Conservation (phyloP, 164 flowering plant species). For the Akebia trifoliata region DNA sequence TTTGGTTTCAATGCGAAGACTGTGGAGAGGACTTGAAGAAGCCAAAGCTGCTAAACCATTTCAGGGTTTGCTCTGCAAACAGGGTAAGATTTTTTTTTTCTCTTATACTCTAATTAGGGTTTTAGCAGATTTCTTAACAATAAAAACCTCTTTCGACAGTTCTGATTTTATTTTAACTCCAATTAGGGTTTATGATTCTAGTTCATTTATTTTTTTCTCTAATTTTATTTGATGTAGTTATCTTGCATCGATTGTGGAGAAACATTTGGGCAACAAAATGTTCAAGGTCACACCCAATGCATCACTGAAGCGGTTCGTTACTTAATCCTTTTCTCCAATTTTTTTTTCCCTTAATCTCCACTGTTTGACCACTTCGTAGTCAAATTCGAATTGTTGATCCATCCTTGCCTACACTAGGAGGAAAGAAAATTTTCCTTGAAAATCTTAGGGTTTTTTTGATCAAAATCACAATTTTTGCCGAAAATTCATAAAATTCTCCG, state of each 20-base stretch:
- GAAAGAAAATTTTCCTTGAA: no score
- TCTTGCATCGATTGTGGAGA: conserved; percentile 98
- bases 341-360: neutral
- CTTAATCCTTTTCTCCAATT: neutral
- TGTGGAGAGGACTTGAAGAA: conserved; percentile 96
- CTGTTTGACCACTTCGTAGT: neutral
- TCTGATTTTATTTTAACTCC: neutral
- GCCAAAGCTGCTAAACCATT: conserved; percentile 76
- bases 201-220: neutral
- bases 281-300: conserved; percentile 82
- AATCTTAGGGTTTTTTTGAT: no score
- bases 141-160: neutral
- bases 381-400: neutral
- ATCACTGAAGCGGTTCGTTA: conserved; percentile 71
- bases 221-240: conserved; percentile 34
- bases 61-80: conserved; percentile 71
- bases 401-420: no score
- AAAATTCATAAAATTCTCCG: no score
- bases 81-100: conserved; percentile 37
- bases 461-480: no score
- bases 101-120: neutral
- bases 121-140: no score
- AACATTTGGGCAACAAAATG: conserved; percentile 60
- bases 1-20: conserved; percentile 98
- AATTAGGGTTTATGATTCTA: neutral